A percentile compares a stretch with the other conserved stretches of the same genome.
These are phyloP conservation scores for Pseudocercospora crystallina DNA, from an alignment of 2,329 filamentous ascomycete species.

Conservation along the genomic window DNA sequence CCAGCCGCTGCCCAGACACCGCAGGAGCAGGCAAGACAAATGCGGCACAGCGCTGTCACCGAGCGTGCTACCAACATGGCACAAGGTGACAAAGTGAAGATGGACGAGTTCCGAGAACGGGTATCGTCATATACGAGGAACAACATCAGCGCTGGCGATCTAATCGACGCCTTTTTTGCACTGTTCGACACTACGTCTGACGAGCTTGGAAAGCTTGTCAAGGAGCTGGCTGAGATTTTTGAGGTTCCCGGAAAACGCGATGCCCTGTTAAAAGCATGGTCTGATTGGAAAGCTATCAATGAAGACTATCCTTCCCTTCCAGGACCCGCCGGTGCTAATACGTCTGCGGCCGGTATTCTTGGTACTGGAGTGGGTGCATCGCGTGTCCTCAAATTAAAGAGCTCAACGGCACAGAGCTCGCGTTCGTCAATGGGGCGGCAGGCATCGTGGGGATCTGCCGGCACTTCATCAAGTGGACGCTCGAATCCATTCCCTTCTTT, in stretches of 20 bases:
- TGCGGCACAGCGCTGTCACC: conserved; percentile 80
- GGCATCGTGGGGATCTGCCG: conserved; percentile 56
- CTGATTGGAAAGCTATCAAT: conserved; percentile 92
- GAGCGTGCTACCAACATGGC: conserved; percentile 82
- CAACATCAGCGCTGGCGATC: conserved; percentile 67
- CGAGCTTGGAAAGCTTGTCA: conserved; percentile 82
- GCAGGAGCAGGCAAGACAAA: conserved; percentile 75
- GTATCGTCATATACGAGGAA: conserved; percentile 76
- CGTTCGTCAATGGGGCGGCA: conserved; percentile 58
- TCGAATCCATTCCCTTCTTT: conserved; percentile 30
- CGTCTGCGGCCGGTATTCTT: conserved; percentile 46
- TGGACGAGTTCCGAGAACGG: conserved; percentile 73
- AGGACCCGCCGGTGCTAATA: conserved; percentile 66
- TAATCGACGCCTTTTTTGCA: conserved; percentile 85
- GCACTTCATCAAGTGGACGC: conserved; percentile 18
- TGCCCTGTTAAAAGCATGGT: conserved; percentile 78
- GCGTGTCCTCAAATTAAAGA: conserved; percentile 68
- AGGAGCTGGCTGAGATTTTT: conserved; percentile 89
- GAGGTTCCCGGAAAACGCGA: conserved; percentile 76
- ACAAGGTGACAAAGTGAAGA: conserved; percentile 71
- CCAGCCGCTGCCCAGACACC: conserved; percentile 55
- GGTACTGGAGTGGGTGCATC: conserved; percentile 56
- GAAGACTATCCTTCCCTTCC: conserved; percentile 92
- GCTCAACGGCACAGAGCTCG: conserved; percentile 66
- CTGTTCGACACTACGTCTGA: conserved; percentile 78